These are phyloP conservation scores for Suillus paluster DNA, from an alignment of 768 basidiomycete genomes.

Conservation along the genomic window DNA sequence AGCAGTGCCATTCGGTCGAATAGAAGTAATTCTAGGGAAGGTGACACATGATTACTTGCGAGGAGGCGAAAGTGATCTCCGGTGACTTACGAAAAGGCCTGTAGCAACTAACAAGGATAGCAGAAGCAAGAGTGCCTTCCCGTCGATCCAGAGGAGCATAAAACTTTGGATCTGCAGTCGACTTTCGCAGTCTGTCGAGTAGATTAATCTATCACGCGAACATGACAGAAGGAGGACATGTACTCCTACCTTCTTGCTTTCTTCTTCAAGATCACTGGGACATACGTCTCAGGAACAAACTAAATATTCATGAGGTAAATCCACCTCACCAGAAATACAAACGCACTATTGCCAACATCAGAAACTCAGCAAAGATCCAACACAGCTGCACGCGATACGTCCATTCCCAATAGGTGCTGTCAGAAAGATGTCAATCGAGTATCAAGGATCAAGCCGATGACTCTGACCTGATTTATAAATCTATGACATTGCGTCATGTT, in stretches of 20 bases:
- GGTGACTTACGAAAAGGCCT: constrained; percentile 69
- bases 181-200: constrained; percentile 51
- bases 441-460: neutral
- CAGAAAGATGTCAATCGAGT: constrained; percentile 1
- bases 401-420: constrained; percentile 73
- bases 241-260: constrained; percentile 58
- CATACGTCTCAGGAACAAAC: constrained; percentile 76
- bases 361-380: constrained; percentile 63
- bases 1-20: constrained; percentile 79
- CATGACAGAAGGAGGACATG: neutral
- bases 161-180: constrained; percentile 56
- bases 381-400: constrained; percentile 73
- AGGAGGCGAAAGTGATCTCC: neutral
- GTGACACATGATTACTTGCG: constrained; percentile 2
- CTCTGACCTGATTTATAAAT: constrained; percentile 71
- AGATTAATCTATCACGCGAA: neutral
- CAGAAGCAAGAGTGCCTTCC: constrained; percentile 46
- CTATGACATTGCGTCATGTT: constrained; percentile 31
- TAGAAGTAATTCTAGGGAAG: constrained; percentile 54
- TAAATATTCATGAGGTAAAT: constrained; percentile 27
- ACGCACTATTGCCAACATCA: constrained; percentile 56
- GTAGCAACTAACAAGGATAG: constrained; percentile 63
- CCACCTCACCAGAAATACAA: neutral
- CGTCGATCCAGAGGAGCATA: constrained; percentile 63
- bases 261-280: constrained; percentile 58